Conservation (phyloP, 352 stramenopile genomes). For the Globisporangium paddicum region DNA sequence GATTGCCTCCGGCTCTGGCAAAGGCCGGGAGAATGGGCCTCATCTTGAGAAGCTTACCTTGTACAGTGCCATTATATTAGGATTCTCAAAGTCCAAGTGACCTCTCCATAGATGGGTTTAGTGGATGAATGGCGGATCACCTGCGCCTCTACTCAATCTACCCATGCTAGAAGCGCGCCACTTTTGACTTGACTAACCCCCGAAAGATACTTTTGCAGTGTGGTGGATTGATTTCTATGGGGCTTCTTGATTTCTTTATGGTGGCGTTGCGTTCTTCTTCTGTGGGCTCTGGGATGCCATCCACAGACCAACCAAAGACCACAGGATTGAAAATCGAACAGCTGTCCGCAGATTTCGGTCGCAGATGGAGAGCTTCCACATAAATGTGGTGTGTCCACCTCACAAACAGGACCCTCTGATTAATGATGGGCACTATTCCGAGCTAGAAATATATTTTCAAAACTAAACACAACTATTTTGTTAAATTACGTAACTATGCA, state of each 20-base stretch:
- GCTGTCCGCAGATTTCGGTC: slow-evolving; percentile 1
- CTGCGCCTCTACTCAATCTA: neutral
- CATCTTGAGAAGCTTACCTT: neutral
- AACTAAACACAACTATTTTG: too few species aligned
- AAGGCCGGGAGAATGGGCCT: neutral
- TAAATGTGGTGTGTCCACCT: too few species aligned
- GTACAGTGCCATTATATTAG: too few species aligned
- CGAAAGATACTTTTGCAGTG: neutral
- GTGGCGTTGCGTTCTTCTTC: slow-evolving; percentile 3
- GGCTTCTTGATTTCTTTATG: neutral
- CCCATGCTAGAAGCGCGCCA: neutral
- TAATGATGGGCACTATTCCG: too few species aligned
- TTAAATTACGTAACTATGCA: too few species aligned
- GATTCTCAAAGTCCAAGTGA: neutral
- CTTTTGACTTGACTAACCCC: neutral
- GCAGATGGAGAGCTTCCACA: too few species aligned
- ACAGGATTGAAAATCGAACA: neutral
- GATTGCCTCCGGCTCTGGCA: neutral
- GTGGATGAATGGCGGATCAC: neutral
- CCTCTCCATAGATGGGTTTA: neutral
- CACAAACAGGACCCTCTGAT: too few species aligned
- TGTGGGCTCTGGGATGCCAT: too few species aligned
- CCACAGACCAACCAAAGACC: too few species aligned
- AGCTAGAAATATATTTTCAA: too few species aligned
- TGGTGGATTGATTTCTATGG: neutral